Evolutionary conservation across 257 asterid species (phyloP), one percentile per base, ranked within the genome.

Genomic region (Salvia splendens): DNA sequence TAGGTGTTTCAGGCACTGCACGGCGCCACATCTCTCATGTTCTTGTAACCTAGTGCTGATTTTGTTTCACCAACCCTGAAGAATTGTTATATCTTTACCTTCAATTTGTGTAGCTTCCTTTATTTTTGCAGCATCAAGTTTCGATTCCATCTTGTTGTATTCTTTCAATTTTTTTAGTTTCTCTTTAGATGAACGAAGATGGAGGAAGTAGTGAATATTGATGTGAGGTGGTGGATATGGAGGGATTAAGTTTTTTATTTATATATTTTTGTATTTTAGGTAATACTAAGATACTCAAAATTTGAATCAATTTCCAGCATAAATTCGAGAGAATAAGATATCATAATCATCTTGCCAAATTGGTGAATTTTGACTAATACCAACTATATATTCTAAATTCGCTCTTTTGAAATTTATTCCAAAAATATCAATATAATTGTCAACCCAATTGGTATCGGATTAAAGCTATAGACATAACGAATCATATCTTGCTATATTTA

Each of bases 31-130:
- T 28, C 42, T 73, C 73, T 41, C 15, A 12, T 43, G 66, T 53
- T 71, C 57, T 12, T 71, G 70, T 62, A 71, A 42, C 61, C 42
- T 62, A 71, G 75, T 51, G 61, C 70, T 52, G 70, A 63, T 62
- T 71, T 53, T 30, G 33, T 51, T 61, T 51, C 24, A 71, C 69
- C 57, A 50, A 51, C 47, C 40, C 30, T 54, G 12, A 62, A 53
- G 49, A 49, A 38, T 41, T 24, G 58, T 42, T 36, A n/a, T 40
- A 45, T 20, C 12, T 20, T 12, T 11, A 4, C 63, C 6, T 58
- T 47, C 59, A 50, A 48, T 50, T 67, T 68, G 58, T 68, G 66
- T 68, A 68, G 40, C 69, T 70, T 28, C 32, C n/a, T 17, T 35
- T 42, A 35, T 33, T 41, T 69, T 4, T 54, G 71, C 50, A 38